Evolutionary conservation across 108 stramenopile species (phyloP), one percentile per base, ranked within the genome.

Genomic region (Cyclotella atomus): DNA sequence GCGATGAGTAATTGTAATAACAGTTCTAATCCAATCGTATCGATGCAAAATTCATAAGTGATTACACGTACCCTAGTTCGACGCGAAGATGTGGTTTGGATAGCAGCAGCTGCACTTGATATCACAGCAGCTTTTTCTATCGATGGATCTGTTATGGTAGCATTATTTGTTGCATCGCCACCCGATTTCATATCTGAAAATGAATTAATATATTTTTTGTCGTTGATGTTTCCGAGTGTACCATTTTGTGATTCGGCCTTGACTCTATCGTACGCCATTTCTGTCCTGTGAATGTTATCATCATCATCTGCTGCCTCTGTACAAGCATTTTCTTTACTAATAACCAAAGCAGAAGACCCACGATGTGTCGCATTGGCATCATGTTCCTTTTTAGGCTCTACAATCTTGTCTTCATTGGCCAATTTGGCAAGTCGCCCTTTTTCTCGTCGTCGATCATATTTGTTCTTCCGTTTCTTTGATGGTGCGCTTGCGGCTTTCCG

Each of bases 391-490:
- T 41, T 41, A 7, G 38, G 38, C 38, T 9, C 7, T 41, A 9
- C 12, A n/a, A n/a, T n/a, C 6, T 41, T 12, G 12, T 41, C 12
- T 9, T 41, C 28, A 55, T 70, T 55, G 1, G 63, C 63, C 55
- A 67, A 29, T 30, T 75, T 85, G 17, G 77, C 73, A 41, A 35
- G 41, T 15, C 56, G 70, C 29, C 84, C 68, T 17, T 79, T 73
- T 47, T 72, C 85, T 21, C 90, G 73, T 7, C 90, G 84, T 53
- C 73, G 73, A 65, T 91, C 90, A 68, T 87, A 91, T 68, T 87
- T 91, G 64, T 83, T 91, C 65, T 85, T 91, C 65, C 85, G 84
- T 64, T 85, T 88, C 55, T 71, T 71, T 44, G 81, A 78, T 16
- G 30, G 53, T 30, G 24, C 36, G 6, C 14, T 20, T n/a, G 9